Conservation (phyloP, 2,329 filamentous ascomycete species). For the Beauveria pseudobassiana region DNA sequence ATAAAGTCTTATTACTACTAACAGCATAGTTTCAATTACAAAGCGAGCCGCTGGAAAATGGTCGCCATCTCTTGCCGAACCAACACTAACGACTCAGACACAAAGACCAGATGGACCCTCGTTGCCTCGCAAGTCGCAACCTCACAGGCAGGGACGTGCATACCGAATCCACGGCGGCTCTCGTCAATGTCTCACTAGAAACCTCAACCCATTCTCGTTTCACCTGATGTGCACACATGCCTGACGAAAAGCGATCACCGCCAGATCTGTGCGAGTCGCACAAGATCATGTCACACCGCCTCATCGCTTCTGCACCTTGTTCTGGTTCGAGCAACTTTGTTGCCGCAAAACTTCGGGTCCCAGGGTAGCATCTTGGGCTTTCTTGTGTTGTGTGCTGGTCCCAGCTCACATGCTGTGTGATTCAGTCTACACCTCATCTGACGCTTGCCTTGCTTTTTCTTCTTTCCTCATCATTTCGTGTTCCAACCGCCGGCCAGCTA, state of each 20-base stretch:
- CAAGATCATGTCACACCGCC: neutral
- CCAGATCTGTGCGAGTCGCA: conserved; percentile 5
- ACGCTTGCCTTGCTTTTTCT: neutral
- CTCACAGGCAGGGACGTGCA: neutral
- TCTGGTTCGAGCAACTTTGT: neutral
- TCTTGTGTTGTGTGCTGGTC: neutral
- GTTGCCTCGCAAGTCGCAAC: neutral
- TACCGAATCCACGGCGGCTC: neutral
- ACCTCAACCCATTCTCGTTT: neutral
- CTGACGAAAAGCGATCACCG: conserved; percentile 2
- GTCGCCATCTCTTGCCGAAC: neutral
- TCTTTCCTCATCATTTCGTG: too few relatives aligned
- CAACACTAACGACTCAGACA: neutral
- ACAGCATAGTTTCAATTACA: neutral
- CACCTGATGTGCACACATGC: neutral
- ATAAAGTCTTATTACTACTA: neutral
- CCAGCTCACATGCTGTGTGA: neutral
- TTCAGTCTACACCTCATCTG: neutral
- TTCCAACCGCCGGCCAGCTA: too few relatives aligned
- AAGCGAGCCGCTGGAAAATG: neutral
- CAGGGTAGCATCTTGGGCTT: neutral
- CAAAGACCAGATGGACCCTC: too few relatives aligned
- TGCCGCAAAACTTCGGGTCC: conserved; percentile 3
- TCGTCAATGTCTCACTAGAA: neutral
- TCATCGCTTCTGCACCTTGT: neutral